Conservation (phyloP, 1,284 basidiomycete species). For the Tilletia setariae region DNA sequence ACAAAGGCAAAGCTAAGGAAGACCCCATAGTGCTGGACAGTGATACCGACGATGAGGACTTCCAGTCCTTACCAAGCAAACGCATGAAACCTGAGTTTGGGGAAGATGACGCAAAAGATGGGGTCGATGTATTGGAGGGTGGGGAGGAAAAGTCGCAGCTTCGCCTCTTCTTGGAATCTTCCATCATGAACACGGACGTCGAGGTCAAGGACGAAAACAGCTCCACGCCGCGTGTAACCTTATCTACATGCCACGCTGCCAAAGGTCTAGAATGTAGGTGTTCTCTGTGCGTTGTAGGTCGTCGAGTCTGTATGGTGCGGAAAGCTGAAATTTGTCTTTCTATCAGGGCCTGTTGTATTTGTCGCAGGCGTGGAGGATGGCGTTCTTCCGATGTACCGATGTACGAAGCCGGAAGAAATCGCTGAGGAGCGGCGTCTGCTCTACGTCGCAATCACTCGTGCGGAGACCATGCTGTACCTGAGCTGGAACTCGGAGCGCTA, state of each 20-base stretch:
- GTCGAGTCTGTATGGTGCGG: neutral
- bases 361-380: slow-evolving; percentile 66
- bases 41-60: neutral
- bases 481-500: slow-evolving; percentile 51
- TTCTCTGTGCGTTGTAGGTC: neutral
- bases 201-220: slow-evolving; percentile 55
- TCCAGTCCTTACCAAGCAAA: neutral
- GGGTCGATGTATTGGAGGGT: neutral
- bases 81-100: neutral
- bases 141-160: slow-evolving; percentile 50
- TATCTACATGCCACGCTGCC: slow-evolving; percentile 82
- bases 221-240: slow-evolving; percentile 63
- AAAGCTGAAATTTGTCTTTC: neutral
- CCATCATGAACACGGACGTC: slow-evolving; percentile 78
- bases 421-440: slow-evolving; percentile 80
- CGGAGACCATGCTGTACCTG: slow-evolving; percentile 72
- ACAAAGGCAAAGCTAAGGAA: neutral
- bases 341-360: slow-evolving; percentile 68
- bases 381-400: slow-evolving; percentile 73
- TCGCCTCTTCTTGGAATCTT: slow-evolving; percentile 76
- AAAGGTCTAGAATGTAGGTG: slow-evolving; percentile 77
- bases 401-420: slow-evolving; percentile 63
- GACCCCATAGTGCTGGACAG: neutral
- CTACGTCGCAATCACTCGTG: slow-evolving; percentile 86
- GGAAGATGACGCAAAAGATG: slow-evolving; percentile 21